These are phyloP conservation scores for Raffaelea ambrosiae DNA, from an alignment of 2,329 filamentous ascomycete species.

Conservation along the genomic window DNA sequence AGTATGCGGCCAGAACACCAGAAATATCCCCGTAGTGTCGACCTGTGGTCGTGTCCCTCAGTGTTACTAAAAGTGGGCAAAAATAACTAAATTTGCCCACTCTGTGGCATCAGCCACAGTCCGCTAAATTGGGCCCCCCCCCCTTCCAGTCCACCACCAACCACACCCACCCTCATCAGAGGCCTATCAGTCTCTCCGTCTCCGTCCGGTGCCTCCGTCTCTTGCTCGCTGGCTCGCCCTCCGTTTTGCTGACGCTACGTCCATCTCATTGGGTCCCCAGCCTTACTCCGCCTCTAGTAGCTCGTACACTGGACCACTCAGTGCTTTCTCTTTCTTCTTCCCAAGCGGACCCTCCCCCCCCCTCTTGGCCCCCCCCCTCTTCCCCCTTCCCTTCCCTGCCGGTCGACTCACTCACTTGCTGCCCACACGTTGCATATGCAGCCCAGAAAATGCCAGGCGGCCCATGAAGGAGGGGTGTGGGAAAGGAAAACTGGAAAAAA, in stretches of 20 bases:
- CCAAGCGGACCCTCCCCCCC: too few species aligned
- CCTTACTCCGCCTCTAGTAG: not conserved
- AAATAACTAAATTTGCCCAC: constrained; percentile 3
- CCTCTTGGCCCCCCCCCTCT: not conserved
- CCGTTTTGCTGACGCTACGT: not conserved
- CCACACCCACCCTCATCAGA: not conserved
- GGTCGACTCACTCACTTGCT: too few species aligned
- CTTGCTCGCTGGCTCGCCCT: too few species aligned
- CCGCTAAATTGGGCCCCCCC: not conserved
- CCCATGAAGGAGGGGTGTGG: too few species aligned
- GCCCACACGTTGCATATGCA: too few species aligned
- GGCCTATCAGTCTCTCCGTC: not conserved
- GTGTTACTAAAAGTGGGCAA: not conserved
- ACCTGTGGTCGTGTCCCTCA: too few species aligned
- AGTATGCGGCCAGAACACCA: not conserved
- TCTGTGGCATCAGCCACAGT: not conserved
- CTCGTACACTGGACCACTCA: not conserved
- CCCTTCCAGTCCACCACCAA: not conserved
- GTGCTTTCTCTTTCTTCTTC: not conserved
- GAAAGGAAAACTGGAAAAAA: too few species aligned
- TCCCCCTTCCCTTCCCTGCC: too few species aligned
- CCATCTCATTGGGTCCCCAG: not conserved
- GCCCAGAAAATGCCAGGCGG: too few species aligned
- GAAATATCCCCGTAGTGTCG: not conserved
- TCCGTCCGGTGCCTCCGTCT: not conserved